Evolutionary conservation across 2,329 filamentous ascomycete species (phyloP).

Genomic region (Pyrenochaeta sp.): DNA sequence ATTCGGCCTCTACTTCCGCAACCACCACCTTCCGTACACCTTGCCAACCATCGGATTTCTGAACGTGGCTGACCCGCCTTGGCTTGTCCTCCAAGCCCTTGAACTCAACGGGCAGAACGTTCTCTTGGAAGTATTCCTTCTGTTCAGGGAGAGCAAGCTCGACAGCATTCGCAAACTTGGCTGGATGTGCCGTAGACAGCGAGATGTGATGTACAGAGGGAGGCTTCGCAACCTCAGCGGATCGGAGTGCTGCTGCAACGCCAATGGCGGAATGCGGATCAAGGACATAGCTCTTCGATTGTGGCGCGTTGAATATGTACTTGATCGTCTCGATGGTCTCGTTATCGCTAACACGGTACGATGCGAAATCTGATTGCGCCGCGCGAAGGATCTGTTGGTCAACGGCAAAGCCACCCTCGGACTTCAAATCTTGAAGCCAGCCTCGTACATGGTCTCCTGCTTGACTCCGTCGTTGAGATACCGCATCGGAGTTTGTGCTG

Average conservation of each 20-base stretch:
- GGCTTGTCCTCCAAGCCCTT: slow-evolving; percentile 78
- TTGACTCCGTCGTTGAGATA: slow-evolving; percentile 56
- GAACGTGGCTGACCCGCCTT: slow-evolving; percentile 73
- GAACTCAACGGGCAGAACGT: slow-evolving; percentile 83
- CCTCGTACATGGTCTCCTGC: slow-evolving; percentile 75
- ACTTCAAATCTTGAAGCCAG: slow-evolving; percentile 85
- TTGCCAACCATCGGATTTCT: slow-evolving; percentile 71
- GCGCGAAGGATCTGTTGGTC: slow-evolving; percentile 73
- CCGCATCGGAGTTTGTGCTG: slow-evolving; percentile 47
- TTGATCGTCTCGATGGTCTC: slow-evolving; percentile 59
- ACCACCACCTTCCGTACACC: slow-evolving; percentile 78
- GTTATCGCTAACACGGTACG: slow-evolving; percentile 70
- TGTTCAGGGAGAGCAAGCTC: slow-evolving; percentile 76
- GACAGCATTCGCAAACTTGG: slow-evolving; percentile 90
- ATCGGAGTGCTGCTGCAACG: slow-evolving; percentile 76
- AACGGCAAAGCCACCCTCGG: slow-evolving; percentile 82
- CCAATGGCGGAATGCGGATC: slow-evolving; percentile 95
- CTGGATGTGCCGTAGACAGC: slow-evolving; percentile 92
- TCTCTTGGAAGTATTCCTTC: slow-evolving; percentile 76
- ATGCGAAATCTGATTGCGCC: slow-evolving; percentile 79
- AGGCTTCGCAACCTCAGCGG: slow-evolving; percentile 62
- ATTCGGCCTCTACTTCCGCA: slow-evolving; percentile 68
- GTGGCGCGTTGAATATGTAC: slow-evolving; percentile 57
- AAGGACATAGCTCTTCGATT: slow-evolving; percentile 71
- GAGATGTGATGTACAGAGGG: slow-evolving; percentile 72